These are phyloP conservation scores for Fonsecaea monophora DNA, from an alignment of 2,329 filamentous ascomycete species.

Conservation along the genomic window DNA sequence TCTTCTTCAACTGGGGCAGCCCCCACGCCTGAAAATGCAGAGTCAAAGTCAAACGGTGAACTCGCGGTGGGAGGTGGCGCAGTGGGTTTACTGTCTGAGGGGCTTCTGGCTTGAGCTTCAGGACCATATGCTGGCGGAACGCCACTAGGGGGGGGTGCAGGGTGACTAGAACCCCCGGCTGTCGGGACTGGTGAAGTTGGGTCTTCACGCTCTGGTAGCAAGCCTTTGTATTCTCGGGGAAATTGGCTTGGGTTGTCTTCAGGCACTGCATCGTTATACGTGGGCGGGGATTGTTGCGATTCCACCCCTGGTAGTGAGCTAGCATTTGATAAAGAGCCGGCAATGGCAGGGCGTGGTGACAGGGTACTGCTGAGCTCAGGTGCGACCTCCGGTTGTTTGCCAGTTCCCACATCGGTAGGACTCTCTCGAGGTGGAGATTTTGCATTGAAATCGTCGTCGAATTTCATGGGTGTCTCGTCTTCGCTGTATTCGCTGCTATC, in stretches of 20 bases:
- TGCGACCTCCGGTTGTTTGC: constrained; percentile 47
- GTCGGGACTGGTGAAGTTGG: constrained; percentile 50
- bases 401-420: constrained; percentile 43
- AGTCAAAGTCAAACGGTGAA: constrained; percentile 53
- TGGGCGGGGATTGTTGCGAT: constrained; percentile 61
- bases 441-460: constrained; percentile 90
- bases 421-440: constrained; percentile 53
- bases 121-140: constrained; percentile 38
- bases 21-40: constrained; percentile 54
- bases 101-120: constrained; percentile 38
- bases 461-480: constrained; percentile 69
- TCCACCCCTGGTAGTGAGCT: constrained; percentile 57
- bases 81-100: constrained; percentile 40
- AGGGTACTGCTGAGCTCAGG: constrained; percentile 13
- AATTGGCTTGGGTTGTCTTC: constrained; percentile 47
- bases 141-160: constrained; percentile 26
- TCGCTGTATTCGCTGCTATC: constrained; percentile 84
- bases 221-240: constrained; percentile 49
- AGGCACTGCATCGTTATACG: constrained; percentile 44
- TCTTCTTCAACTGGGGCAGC: constrained; percentile 54
- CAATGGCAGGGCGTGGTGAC: constrained; percentile 46
- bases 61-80: constrained; percentile 44
- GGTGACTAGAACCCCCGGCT: constrained; percentile 42
- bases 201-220: constrained; percentile 50
- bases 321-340: constrained; percentile 45